Evolutionary conservation across 345 rosid species (phyloP).

Genomic region (Lepidium africanum): DNA sequence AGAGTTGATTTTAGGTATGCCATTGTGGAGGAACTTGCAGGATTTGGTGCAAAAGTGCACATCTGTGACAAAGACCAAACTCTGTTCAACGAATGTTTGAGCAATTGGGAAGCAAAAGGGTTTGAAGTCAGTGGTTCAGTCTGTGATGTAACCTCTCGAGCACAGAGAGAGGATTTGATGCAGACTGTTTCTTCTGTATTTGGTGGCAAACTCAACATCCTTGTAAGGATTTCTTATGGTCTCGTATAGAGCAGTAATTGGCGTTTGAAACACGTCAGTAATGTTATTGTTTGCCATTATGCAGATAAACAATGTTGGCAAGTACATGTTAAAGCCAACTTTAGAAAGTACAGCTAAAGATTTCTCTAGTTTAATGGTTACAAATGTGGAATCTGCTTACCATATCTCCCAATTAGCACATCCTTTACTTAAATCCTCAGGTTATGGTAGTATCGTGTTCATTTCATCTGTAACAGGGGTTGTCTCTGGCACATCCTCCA

Average conservation of each 20-base stretch:
- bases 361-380: slow-evolving; percentile 12
- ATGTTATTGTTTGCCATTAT: neutral
- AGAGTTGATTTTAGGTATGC: slow-evolving; percentile 30
- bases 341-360: slow-evolving; percentile 19
- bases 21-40: slow-evolving; percentile 48
- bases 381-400: slow-evolving; percentile 21
- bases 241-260: neutral
- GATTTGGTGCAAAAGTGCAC: slow-evolving; percentile 45
- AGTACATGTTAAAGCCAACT: slow-evolving; percentile 27
- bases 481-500: slow-evolving; percentile 17
- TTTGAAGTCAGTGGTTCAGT: slow-evolving; percentile 41
- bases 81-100: slow-evolving; percentile 31
- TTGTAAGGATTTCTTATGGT: slow-evolving; percentile 25
- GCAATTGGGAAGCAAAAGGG: slow-evolving; percentile 39
- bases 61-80: slow-evolving; percentile 30
- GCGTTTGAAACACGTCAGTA: neutral
- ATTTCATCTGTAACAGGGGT: slow-evolving; percentile 39
- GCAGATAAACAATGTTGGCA: slow-evolving; percentile 56
- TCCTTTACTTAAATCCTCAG: slow-evolving; percentile 30
- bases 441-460: slow-evolving; percentile 44
- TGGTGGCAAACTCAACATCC: slow-evolving; percentile 43
- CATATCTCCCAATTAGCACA: slow-evolving; percentile 22
- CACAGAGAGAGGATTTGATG: slow-evolving; percentile 37
- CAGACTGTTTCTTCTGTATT: slow-evolving; percentile 31
- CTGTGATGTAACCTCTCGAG: slow-evolving; percentile 39